Evolutionary conservation across 108 stramenopile genomes (phyloP).

Genomic region (Schizochytrium sp.): DNA sequence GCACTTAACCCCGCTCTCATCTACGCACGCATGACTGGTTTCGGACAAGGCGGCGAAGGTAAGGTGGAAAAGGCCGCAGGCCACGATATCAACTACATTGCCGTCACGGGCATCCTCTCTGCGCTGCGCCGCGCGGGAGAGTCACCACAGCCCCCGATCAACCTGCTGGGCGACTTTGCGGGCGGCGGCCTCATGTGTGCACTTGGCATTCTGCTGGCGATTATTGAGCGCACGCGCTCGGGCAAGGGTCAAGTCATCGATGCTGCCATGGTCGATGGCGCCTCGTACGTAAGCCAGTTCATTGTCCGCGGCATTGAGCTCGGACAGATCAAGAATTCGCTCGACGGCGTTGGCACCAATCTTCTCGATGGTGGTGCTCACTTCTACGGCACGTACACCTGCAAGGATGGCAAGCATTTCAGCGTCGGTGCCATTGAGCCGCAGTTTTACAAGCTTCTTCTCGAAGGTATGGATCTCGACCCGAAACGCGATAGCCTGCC

Average conservation of each 20-base stretch:
- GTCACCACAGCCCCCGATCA: not conserved
- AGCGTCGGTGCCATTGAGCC: conserved; percentile 6
- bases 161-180: not conserved
- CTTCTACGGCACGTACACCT: not conserved
- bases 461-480: not conserved
- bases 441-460: not conserved
- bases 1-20: not conserved
- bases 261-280: conserved; percentile 14
- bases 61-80: conserved; percentile 7
- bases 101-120: not conserved
- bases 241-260: conserved; percentile 10
- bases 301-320: not conserved
- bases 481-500: conserved; percentile 4
- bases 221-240: conserved; percentile 10
- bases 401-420: conserved; percentile 16
- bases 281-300: not conserved
- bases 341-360: not conserved
- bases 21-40: conserved; percentile 12
- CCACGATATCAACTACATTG: conserved; percentile 15
- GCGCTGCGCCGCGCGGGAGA: not conserved
- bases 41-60: not conserved
- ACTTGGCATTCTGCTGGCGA: not conserved
- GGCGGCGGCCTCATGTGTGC: conserved; percentile 7
- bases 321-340: not conserved
- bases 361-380: conserved; percentile 2